Conservation (phyloP, 495 filamentous ascomycete genomes). For the Tetracladium marchalianum region DNA sequence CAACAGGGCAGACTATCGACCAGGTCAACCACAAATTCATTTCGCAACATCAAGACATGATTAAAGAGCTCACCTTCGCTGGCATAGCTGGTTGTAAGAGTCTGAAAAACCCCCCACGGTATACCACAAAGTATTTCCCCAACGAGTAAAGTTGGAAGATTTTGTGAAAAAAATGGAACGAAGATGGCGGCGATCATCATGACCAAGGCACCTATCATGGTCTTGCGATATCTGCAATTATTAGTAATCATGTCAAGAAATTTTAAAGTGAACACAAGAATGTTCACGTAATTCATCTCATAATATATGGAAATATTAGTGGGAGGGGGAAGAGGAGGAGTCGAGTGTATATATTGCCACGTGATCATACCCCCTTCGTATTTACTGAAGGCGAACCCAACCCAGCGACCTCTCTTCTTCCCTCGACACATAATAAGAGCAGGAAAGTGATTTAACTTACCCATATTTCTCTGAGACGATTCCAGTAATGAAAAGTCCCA, state of each 20-base stretch:
- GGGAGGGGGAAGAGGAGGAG: no score
- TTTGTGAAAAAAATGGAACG: conserved; percentile 67
- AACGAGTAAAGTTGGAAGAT: conserved; percentile 53
- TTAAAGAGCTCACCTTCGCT: conserved; percentile 32
- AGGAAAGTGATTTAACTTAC: conserved; percentile 25
- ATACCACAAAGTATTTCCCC: conserved; percentile 68
- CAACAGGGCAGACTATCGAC: conserved; percentile 42
- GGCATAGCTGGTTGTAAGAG: conserved; percentile 58
- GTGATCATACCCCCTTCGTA: neutral
- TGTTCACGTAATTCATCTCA: neutral
- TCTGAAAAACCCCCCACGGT: conserved; percentile 41
- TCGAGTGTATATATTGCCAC: no score
- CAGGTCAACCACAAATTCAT: no score
- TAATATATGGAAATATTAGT: no score
- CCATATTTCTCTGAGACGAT: conserved; percentile 63
- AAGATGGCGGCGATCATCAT: conserved; percentile 55
- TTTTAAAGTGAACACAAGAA: neutral
- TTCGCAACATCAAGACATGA: no score
- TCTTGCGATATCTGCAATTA: conserved; percentile 23
- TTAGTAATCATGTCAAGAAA: neutral
- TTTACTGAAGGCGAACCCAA: no score
- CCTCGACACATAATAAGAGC: neutral
- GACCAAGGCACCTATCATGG: conserved; percentile 53
- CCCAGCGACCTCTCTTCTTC: neutral
- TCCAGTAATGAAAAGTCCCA: conserved; percentile 65